Base-by-base conservation (phyloP, 2,329 filamentous ascomycete species). In the Cercospora brassicicola region DNA sequence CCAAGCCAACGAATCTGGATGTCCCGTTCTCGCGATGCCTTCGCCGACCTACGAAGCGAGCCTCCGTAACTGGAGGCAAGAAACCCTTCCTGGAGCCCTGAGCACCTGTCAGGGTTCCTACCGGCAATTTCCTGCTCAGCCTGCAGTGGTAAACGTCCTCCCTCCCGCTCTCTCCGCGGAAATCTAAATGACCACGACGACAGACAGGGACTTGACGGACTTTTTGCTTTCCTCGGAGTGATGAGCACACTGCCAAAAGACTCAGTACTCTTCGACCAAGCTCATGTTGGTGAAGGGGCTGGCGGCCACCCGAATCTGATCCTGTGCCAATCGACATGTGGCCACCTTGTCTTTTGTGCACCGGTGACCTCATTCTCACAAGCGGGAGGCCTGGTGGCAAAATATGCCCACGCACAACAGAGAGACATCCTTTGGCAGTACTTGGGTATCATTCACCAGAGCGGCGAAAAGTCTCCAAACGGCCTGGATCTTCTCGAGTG, bases 321-420 rank as follows among this genome's bases (percentile, higher is more conserved):
- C 53, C 28, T 56, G 23, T 56, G 53, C 53, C 53, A 56, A 31
- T 56, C 53, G 23, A 56, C 53, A 28, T 56, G 53, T 23, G 53
- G 53, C 53, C 53, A 56, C 23, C 53, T 56, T 28, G 53, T 56
- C 23, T 56, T 56, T 56, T 56, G 53, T 56, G 53, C 53, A 15
- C 53, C 9, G 53, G 23, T 56, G 23, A 56, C 53, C 53, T 28
- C 53, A 2, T 56, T 56, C 28, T 56, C 53, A 26, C 53, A 18
- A 56, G 13, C 23, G 2, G 53, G 53, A 28, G 53, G 53, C 28
- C 28, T 56, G 53, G 5, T 56, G 11, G 53, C 53, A 15, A 56
- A 56, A 13, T 56, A 56, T 18, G 28, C 23, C 3, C 4, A 30
- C 53, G 15, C 23, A 31, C 53, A 8, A 15, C 53, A 56, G 11